Conservation (phyloP, 805 yeast genomes). For the Ogataea sp. region DNA sequence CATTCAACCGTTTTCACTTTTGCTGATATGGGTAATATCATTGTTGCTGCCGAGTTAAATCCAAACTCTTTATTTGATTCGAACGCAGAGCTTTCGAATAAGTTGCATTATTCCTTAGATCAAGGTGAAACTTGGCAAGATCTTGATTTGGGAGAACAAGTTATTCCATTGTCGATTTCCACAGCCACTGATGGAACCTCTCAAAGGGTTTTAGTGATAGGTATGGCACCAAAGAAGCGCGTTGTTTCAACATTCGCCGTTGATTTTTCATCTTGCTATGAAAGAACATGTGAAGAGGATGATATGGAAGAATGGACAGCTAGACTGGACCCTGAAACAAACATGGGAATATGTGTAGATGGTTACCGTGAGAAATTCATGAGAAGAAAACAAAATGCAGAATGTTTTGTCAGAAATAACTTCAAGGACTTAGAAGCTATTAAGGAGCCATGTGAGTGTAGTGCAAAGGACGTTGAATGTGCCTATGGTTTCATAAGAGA, state of each 20-base stretch:
- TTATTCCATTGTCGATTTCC: slow-evolving; percentile 17
- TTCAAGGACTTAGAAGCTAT: slow-evolving; percentile 36
- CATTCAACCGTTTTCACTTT: slow-evolving; percentile 47
- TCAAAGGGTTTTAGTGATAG: slow-evolving; percentile 44
- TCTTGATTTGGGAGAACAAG: slow-evolving; percentile 33
- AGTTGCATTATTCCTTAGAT: slow-evolving; percentile 49
- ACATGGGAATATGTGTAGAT: slow-evolving; percentile 44
- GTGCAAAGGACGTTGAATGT: slow-evolving; percentile 65
- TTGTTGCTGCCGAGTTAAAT: slow-evolving; percentile 41
- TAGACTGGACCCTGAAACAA: slow-evolving; percentile 27
- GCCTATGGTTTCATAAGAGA: slow-evolving; percentile 34
- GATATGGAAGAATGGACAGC: slow-evolving; percentile 67
- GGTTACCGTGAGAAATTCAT: slow-evolving; percentile 59
- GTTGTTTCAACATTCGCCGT: slow-evolving; percentile 27
- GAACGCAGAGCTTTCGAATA: slow-evolving; percentile 26
- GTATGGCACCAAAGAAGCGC: slow-evolving; percentile 22
- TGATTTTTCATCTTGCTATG: slow-evolving; percentile 52
- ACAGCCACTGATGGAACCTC: slow-evolving; percentile 69
- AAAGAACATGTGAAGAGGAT: slow-evolving; percentile 30
- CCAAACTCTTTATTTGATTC: slow-evolving; percentile 9
- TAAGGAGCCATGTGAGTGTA: slow-evolving; percentile 58
- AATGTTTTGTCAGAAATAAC: slow-evolving; percentile 49
- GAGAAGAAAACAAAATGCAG: slow-evolving; percentile 57
- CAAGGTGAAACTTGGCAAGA: slow-evolving; percentile 64
- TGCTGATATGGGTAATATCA: slow-evolving; percentile 75